These are phyloP conservation scores for Suillus fuscotomentosus DNA, from an alignment of 768 basidiomycete genomes.

Conservation along the genomic window DNA sequence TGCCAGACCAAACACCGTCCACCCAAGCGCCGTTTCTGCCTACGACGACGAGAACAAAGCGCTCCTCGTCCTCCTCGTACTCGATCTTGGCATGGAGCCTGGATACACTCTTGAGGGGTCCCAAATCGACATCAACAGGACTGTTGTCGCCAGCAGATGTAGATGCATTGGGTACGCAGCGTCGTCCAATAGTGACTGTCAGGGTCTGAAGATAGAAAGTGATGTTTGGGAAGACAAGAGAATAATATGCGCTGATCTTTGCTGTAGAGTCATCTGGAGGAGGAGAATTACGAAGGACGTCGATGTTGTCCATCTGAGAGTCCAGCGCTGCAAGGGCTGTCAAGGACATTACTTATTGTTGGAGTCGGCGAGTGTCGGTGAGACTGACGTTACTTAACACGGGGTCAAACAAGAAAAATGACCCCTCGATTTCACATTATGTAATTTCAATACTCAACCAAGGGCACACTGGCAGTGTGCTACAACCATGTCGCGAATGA, in stretches of 20 bases:
- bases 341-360: constrained; percentile 21
- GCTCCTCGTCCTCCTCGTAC: constrained; percentile 86
- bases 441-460: constrained; percentile 4
- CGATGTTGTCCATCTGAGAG: background rate
- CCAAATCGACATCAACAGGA: constrained; percentile 87
- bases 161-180: constrained; percentile 63
- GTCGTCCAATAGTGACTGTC: constrained; percentile 89
- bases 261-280: constrained; percentile 41
- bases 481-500: constrained; percentile 9
- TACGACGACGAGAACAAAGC: constrained; percentile 85
- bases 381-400: constrained; percentile 2
- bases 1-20: constrained; percentile 92
- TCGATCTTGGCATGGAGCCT: constrained; percentile 94
- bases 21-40: constrained; percentile 99
- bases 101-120: constrained; percentile 96
- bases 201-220: constrained; percentile 98
- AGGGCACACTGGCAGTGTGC: no score
- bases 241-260: constrained; percentile 92
- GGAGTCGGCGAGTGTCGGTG: constrained; percentile 4
- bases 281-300: background rate
- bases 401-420: constrained; percentile 11
- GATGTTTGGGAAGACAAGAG: constrained; percentile 90
- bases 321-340: constrained; percentile 2
- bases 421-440: constrained; percentile 15
- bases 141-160: constrained; percentile 49